Percentiles rank a stretch among this genome's conserved stretches.
Conservation (phyloP, 805 yeast species). For the Starmerella kuoi region DNA sequence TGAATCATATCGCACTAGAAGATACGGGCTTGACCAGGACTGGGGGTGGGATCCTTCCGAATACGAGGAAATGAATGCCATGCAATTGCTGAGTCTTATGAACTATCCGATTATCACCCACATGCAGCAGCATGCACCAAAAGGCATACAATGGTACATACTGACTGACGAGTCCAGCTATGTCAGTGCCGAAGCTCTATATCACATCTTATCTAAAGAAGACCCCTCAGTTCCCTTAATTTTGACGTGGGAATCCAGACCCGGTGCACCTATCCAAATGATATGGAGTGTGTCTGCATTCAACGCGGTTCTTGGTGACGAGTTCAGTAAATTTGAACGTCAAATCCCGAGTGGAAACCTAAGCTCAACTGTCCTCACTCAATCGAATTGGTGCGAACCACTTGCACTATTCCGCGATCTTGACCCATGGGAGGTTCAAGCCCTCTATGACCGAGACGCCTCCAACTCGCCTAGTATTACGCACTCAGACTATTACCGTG, state of each 20-base stretch:
- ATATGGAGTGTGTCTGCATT: not conserved
- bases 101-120: constrained; percentile 27
- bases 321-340: constrained; percentile 1
- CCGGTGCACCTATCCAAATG: not conserved
- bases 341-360: constrained; percentile 6
- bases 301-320: not conserved
- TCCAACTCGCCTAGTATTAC: not conserved
- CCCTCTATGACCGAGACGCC: constrained; percentile 11
- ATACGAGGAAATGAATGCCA: constrained; percentile 4
- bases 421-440: constrained; percentile 14
- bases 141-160: constrained; percentile 28
- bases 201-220: constrained; percentile 18
- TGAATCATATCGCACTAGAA: constrained; percentile 24
- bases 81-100: constrained; percentile 23
- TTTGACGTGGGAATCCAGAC: not conserved
- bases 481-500: constrained; percentile 25
- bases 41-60: constrained; percentile 17
- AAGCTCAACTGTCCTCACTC: constrained; percentile 2
- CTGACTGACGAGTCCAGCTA: constrained; percentile 30
- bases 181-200: constrained; percentile 25
- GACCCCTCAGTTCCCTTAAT: constrained; percentile 18
- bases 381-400: constrained; percentile 11
- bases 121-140: constrained; percentile 30
- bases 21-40: constrained; percentile 21
- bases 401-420: constrained; percentile 6